phyloP scores from a whole-genome alignment of 129 eudicot genomes.

The Heracleum sosnowskyi region DNA sequence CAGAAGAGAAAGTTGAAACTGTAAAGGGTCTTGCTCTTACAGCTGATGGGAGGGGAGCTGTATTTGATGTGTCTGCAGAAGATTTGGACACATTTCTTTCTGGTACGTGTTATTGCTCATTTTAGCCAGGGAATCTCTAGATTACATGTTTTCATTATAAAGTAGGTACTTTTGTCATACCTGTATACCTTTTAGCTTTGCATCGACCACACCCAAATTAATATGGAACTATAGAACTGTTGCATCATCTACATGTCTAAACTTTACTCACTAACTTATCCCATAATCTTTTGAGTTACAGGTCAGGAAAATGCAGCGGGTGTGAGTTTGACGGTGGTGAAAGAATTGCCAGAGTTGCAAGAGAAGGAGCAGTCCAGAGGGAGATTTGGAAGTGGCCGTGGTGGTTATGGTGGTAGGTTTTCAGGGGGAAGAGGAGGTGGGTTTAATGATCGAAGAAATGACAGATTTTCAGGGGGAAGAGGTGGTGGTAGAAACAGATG shows the following conservation, averaged over 20 bases:
- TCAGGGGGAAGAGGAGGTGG: constrained; percentile 38
- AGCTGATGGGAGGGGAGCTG: constrained; percentile 74
- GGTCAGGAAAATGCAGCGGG: constrained; percentile 73
- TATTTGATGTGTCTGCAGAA: constrained; percentile 61
- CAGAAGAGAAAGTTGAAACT: constrained; percentile 74
- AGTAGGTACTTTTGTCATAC: not conserved
- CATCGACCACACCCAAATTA: not conserved
- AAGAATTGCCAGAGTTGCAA: constrained; percentile 59
- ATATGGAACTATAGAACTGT: not conserved
- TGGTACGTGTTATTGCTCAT: constrained; percentile 28
- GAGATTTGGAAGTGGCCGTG: constrained; percentile 50
- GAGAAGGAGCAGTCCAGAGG: constrained; percentile 52
- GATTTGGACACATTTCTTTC: constrained; percentile 65
- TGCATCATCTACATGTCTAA: not conserved
- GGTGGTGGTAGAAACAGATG: constrained; percentile 44
- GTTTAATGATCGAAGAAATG: constrained; percentile 29
- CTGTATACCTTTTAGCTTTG: not conserved
- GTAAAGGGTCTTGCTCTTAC: constrained; percentile 74
- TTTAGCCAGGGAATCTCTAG: not conserved
- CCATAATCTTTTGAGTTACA: constrained; percentile 9
- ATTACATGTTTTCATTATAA: not conserved
- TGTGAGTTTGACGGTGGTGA: constrained; percentile 68
- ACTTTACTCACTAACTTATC: not conserved
- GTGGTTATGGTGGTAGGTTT: constrained; percentile 32
- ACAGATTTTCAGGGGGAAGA: constrained; percentile 26